phyloP scores from a whole-genome alignment of 345 rosid species.

The Salix dunnii region DNA sequence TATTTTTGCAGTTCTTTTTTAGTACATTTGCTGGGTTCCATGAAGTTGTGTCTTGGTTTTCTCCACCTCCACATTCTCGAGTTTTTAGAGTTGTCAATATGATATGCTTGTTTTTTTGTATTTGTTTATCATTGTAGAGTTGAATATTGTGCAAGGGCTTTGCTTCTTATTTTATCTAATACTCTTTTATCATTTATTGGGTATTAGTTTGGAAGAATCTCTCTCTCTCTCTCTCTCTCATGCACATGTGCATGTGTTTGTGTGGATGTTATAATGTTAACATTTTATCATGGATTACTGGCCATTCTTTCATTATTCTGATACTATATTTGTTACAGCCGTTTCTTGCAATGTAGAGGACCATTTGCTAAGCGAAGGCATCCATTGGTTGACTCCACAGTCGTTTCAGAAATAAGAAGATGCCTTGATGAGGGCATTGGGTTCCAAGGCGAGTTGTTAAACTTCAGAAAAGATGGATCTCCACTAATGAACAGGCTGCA shows the following conservation, averaged over 20 bases:
- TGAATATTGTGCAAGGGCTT: background rate
- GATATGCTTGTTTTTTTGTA: background rate
- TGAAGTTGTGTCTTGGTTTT: background rate
- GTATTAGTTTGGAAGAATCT: background rate
- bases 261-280: constrained; percentile 2
- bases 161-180: background rate
- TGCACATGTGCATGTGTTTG: background rate
- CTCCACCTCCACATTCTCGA: background rate
- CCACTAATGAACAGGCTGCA: constrained; percentile 73
- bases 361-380: constrained; percentile 93
- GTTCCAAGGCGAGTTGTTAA: constrained; percentile 82
- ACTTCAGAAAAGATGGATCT: constrained; percentile 82
- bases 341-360: constrained; percentile 88
- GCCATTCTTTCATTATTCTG: constrained; percentile 17
- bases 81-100: background rate
- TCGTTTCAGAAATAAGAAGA: constrained; percentile 71
- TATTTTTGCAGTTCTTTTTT: no score
- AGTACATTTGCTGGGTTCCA: background rate
- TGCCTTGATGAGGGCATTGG: constrained; percentile 80
- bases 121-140: background rate
- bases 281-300: constrained; percentile 13
- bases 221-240: no score
- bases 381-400: constrained; percentile 68
- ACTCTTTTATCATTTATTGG: background rate
- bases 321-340: constrained; percentile 42